Evolutionary conservation across 1,139 yeast genomes (phyloP).

Genomic region (Scheffersomyces lignicola): DNA sequence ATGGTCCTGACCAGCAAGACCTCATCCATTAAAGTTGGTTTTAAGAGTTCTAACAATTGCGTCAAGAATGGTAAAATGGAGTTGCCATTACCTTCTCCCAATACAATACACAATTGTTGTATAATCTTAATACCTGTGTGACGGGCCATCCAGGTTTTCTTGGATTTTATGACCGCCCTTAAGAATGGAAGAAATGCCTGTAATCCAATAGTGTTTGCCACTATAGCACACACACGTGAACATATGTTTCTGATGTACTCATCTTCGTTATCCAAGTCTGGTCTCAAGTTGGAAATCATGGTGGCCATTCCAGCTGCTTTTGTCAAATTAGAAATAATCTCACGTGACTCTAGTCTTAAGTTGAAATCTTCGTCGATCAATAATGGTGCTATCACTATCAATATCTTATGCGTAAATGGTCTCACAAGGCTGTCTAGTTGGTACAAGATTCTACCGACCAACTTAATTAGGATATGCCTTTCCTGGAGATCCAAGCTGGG

Average conservation of each 20-base stretch:
- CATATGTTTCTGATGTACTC: conserved; percentile 80
- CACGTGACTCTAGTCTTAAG: conserved; percentile 76
- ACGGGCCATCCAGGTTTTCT: conserved; percentile 81
- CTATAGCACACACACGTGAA: conserved; percentile 81
- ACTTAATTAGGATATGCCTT: conserved; percentile 76
- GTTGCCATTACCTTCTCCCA: conserved; percentile 64
- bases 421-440: conserved; percentile 63
- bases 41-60: conserved; percentile 62
- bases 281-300: conserved; percentile 74
- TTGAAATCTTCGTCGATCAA: conserved; percentile 77
- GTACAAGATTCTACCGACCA: conserved; percentile 66
- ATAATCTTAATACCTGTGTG: conserved; percentile 83
- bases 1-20: conserved; percentile 64
- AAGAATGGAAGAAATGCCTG: conserved; percentile 74
- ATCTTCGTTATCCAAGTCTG: conserved; percentile 81
- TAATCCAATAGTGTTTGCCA: conserved; percentile 78
- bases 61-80: conserved; percentile 69
- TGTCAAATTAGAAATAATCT: conserved; percentile 70
- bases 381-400: conserved; percentile 76
- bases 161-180: conserved; percentile 77
- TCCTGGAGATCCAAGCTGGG: conserved; percentile 78
- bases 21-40: conserved; percentile 68
- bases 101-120: conserved; percentile 69
- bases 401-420: conserved; percentile 73
- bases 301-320: conserved; percentile 82